phyloP scores from a whole-genome alignment of 2,329 filamentous ascomycete species.

The Aspergillus uvarum region DNA sequence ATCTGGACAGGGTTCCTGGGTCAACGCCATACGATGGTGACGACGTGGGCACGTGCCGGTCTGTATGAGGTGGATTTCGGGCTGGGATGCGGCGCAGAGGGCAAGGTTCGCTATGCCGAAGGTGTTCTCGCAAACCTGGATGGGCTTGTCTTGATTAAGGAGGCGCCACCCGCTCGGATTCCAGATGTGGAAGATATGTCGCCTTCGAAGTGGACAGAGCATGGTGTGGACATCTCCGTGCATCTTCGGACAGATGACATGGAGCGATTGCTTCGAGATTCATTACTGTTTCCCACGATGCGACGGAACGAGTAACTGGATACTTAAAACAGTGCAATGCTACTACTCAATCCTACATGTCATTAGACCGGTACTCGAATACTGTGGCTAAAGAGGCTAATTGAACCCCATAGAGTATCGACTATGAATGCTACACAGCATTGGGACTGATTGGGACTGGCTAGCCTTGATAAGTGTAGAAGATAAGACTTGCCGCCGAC shows the following conservation, averaged over 20 bases:
- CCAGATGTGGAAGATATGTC: background rate
- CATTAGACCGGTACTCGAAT: too few relatives aligned
- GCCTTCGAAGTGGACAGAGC: constrained; percentile 15
- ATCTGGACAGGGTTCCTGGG: constrained; percentile 52
- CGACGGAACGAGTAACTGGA: background rate
- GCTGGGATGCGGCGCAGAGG: background rate
- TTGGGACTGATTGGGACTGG: too few relatives aligned
- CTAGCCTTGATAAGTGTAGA: too few relatives aligned
- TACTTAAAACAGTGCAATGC: background rate
- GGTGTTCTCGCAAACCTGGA: constrained; percentile 20
- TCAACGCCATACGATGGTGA: constrained; percentile 43
- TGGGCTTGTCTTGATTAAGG: constrained; percentile 22
- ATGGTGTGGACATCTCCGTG: constrained; percentile 24
- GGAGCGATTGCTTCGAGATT: constrained; percentile 22
- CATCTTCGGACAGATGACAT: constrained; percentile 22
- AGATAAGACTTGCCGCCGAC: too few relatives aligned
- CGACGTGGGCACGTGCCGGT: constrained; percentile 40
- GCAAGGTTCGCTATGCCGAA: constrained; percentile 20
- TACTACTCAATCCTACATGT: too few relatives aligned
- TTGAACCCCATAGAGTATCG: background rate
- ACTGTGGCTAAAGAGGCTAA: background rate
- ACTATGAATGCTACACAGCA: too few relatives aligned
- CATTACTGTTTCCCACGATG: constrained; percentile 12
- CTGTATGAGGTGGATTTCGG: constrained; percentile 44
- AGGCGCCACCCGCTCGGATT: constrained; percentile 15